Base-by-base conservation (phyloP, 306 rosid species). In the Cyclanthera cordifolia region DNA sequence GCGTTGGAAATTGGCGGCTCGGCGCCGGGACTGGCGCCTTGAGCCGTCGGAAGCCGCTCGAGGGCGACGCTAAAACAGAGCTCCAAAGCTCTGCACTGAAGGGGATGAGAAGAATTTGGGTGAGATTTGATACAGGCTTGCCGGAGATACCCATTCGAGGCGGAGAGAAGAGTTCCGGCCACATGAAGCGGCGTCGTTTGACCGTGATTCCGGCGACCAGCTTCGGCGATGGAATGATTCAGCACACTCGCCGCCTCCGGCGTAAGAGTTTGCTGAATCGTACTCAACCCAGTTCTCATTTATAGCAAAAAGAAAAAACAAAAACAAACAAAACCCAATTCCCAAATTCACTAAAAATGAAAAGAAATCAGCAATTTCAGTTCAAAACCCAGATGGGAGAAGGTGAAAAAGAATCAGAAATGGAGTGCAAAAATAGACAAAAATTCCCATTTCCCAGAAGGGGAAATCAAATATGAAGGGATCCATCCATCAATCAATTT, bases 121-220 rank as follows among this genome's bases (percentile, higher is more conserved):
- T 88, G 99, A 0, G 99, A 94, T 72, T 94, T 94, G 71, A 94
- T 94, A 51, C 99, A 94, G 1, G 99, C 97, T 55, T 94, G 96
- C 0, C 99, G 88, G 54, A 94, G 95, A 25, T 25, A 90, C 0
- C 97, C 95, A 0, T 94, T 82, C 1, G 99, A 87, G 0, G 99
- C 88, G 0, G 96, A 79, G 0, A 94, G 73, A 1, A 88, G 87
- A 17, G 97, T 88, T 4, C 96, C 91, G 21, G 99, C 97, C 73
- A 94, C 99, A 28, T 88, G 96, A 3, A 94, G 95, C 58, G 97
- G 99, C 80, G 99, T 94, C 0, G 99, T 90, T 13, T 94, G 99
- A 43, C 96, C 96, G 50, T 94, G 99, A 75, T 90, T 90, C 3
- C 97, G 88, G 2, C 97, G 88, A 6, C 87, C 91, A 0, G 99